phyloP scores from a whole-genome alignment of 768 basidiomycete species.

The Glaciozyma martinii region DNA sequence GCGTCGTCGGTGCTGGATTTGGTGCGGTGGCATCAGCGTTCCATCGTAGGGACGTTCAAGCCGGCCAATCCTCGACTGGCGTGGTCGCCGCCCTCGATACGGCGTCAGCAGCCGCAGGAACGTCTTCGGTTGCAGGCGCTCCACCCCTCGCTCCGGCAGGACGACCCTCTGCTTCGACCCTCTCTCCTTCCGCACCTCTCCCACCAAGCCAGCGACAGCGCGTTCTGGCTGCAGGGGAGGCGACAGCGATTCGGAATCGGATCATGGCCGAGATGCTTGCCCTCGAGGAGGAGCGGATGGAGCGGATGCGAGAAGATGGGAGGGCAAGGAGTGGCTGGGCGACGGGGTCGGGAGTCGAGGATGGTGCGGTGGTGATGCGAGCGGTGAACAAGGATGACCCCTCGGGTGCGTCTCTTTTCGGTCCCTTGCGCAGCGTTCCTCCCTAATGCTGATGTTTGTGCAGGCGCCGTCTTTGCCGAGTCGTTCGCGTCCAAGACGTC shows the following conservation, averaged over 20 bases:
- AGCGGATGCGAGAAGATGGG: slow-evolving; percentile 44
- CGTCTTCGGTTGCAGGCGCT: slow-evolving; percentile 25
- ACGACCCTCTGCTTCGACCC: background rate
- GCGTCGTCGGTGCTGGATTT: slow-evolving; percentile 27
- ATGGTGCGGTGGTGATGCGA: slow-evolving; percentile 83
- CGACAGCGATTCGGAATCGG: slow-evolving; percentile 77
- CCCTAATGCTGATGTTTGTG: background rate
- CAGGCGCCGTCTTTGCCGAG: slow-evolving; percentile 82
- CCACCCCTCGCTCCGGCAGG: slow-evolving; percentile 20
- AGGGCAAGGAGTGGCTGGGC: slow-evolving; percentile 18
- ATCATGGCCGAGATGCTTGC: slow-evolving; percentile 99
- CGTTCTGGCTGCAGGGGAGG: slow-evolving; percentile 64
- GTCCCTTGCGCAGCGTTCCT: too few relatives aligned
- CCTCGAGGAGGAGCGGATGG: slow-evolving; percentile 92
- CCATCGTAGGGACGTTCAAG: slow-evolving; percentile 39
- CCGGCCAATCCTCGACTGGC: slow-evolving; percentile 26
- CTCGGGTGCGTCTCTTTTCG: slow-evolving; percentile 48
- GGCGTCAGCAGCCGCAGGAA: slow-evolving; percentile 24
- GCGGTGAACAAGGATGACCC: slow-evolving; percentile 94
- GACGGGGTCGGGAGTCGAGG: slow-evolving; percentile 37
- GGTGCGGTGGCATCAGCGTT: slow-evolving; percentile 44
- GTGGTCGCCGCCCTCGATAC: slow-evolving; percentile 23
- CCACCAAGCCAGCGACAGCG: slow-evolving; percentile 24
- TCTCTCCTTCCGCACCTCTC: background rate
- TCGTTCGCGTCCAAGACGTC: slow-evolving; percentile 92